These are phyloP conservation scores for Tilletia walkeri DNA, from an alignment of 1,284 basidiomycete genomes.

Conservation along the genomic window DNA sequence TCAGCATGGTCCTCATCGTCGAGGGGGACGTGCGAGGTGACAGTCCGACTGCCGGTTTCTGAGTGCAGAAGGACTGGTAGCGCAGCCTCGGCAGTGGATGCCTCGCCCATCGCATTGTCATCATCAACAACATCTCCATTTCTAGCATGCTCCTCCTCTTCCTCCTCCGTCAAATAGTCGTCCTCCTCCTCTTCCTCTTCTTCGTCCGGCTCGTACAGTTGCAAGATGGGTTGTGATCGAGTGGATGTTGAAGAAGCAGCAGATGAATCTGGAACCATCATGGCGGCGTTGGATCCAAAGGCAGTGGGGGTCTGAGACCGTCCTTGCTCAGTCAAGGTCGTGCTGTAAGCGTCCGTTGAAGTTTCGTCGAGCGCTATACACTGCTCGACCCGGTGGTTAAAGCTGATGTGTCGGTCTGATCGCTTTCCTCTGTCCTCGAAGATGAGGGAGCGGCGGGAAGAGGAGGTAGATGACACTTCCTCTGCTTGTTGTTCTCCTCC, in stretches of 20 bases:
- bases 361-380: slow-evolving; percentile 73
- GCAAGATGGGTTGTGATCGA: background rate
- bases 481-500: background rate
- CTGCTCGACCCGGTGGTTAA: slow-evolving; percentile 98
- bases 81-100: slow-evolving; percentile 49
- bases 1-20: slow-evolving; percentile 42
- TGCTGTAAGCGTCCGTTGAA: slow-evolving; percentile 23
- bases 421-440: background rate
- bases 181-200: slow-evolving; percentile 54
- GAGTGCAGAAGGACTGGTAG: slow-evolving; percentile 24
- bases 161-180: slow-evolving; percentile 57
- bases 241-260: background rate
- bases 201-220: slow-evolving; percentile 35
- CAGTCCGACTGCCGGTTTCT: background rate
- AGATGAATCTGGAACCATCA: background rate
- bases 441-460: background rate
- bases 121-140: slow-evolving; percentile 52
- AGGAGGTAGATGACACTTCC: slow-evolving; percentile 5
- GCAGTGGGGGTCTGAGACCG: background rate
- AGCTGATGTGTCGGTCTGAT: slow-evolving; percentile 75
- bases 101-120: slow-evolving; percentile 17
- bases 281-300: background rate
- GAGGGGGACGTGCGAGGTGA: background rate
- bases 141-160: slow-evolving; percentile 60
- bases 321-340: background rate